These are phyloP conservation scores for Cercophora samala DNA, from an alignment of 495 filamentous ascomycete genomes.

Conservation along the genomic window DNA sequence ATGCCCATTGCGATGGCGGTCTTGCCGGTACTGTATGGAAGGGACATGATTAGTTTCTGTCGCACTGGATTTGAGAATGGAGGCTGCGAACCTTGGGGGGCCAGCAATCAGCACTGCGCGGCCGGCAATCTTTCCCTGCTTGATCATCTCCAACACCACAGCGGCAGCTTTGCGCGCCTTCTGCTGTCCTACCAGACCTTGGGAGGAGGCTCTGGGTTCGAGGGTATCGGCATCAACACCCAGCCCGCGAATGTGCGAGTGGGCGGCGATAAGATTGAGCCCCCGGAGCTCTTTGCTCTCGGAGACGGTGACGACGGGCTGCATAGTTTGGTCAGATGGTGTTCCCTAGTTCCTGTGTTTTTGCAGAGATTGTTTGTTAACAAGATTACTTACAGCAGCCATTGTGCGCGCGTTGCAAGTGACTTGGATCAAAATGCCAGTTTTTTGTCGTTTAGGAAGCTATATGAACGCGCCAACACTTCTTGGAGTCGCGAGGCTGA, in stretches of 20 bases:
- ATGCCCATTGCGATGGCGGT: conserved; percentile 99
- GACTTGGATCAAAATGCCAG: neutral
- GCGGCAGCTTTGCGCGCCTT: conserved; percentile 95
- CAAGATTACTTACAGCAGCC: conserved; percentile 36
- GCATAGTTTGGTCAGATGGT: conserved; percentile 1
- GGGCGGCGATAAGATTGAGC: conserved; percentile 93
- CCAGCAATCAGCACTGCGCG: conserved; percentile 93
- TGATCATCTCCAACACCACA: conserved; percentile 96
- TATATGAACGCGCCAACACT: neutral
- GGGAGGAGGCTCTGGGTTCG: conserved; percentile 79
- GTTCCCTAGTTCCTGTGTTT: neutral
- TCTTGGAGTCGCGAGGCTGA: conserved; percentile 19
- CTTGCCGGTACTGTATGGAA: conserved; percentile 72
- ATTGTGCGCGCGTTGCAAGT: conserved; percentile 25
- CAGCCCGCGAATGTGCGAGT: conserved; percentile 95
- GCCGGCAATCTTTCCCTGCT: conserved; percentile 96
- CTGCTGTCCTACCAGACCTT: conserved; percentile 95
- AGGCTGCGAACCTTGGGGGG: conserved; percentile 63
- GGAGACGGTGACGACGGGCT: conserved; percentile 89
- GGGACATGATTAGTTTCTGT: conserved; percentile 13
- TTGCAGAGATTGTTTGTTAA: neutral
- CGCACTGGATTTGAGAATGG: neutral
- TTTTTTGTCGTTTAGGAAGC: conserved; percentile 9
- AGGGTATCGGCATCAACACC: conserved; percentile 90
- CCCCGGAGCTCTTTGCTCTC: conserved; percentile 92